Evolutionary conservation across 2,329 filamentous ascomycete species (phyloP), one percentile per base, ranked within the genome.

Genomic region (Graphilbum ipis-grandicollis): DNA sequence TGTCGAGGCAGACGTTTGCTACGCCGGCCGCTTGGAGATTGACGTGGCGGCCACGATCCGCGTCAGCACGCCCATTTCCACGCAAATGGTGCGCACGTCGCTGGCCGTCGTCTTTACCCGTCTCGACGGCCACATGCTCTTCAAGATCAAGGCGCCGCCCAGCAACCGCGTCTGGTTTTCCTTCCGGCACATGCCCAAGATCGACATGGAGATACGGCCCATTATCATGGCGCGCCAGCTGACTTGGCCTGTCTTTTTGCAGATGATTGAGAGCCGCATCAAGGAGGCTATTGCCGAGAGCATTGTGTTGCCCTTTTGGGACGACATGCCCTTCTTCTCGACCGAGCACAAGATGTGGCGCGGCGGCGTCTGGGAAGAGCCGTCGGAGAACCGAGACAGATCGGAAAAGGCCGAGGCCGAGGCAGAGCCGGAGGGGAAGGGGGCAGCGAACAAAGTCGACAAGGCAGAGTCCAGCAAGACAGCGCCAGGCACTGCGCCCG

Each of bases 151-250:
- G 55, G 83, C 90, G 7, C 84, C 88, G 14, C 90, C 90, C 1
- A 94, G 85, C 55, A 98, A 98, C 53, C 74, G 90, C 30, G 56
- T 93, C n/a, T 98, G 90, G 90, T 73, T 96, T 46, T 79, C 85
- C 1, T 98, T 98, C 51, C 82, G 92, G 52, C 75, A 75, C n/a
- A 82, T 85, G 66, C 90, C 90, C 15, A 86, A 88, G 51, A 79
- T 98, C 61, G 85, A 93, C 43, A 76, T 94, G 66, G 74, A 74
- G n/a, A 83, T 96, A 31, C 85, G 96, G 53, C 90, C 90, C 4
- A 86, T 98, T 46, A 85, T 98, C 35, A 93, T 86, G 58, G 80
- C 85, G 13, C 75, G 88, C 40, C 88, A 96, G 53, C 93, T 98
- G 45, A 96, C 90, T 0, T 96, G 93, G 55, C 82, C 79, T 2